Evolutionary conservation across 495 filamentous ascomycete species (phyloP).

Genomic region (Tuber indicum): DNA sequence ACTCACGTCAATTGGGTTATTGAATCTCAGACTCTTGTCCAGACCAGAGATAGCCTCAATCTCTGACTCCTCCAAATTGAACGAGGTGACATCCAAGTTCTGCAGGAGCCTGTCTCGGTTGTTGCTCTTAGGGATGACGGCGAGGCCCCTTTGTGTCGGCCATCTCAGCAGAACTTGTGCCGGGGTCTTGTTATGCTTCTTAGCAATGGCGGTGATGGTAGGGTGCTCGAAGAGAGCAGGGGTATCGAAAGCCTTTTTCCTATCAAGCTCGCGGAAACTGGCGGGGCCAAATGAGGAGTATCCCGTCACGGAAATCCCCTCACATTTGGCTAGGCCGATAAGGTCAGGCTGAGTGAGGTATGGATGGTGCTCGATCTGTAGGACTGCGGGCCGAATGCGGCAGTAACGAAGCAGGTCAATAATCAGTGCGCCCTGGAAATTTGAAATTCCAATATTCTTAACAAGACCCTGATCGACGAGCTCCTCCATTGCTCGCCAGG

Average conservation of each 20-base stretch:
- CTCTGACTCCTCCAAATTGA: slow-evolving; percentile 44
- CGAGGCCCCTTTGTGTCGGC: slow-evolving; percentile 87
- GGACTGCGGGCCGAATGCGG: slow-evolving; percentile 65
- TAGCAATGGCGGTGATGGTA: slow-evolving; percentile 57
- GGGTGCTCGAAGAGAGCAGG: slow-evolving; percentile 64
- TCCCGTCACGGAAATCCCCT: slow-evolving; percentile 75
- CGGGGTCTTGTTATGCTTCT: slow-evolving; percentile 67
- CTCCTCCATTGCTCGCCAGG: slow-evolving; percentile 78
- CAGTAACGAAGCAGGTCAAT: slow-evolving; percentile 84
- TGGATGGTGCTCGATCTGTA: slow-evolving; percentile 98
- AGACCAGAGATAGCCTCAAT: slow-evolving; percentile 44
- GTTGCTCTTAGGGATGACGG: slow-evolving; percentile 87
- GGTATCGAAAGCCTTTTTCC: slow-evolving; percentile 62
- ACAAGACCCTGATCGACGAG: slow-evolving; percentile 64
- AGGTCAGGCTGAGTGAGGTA: slow-evolving; percentile 78
- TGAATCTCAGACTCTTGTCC: slow-evolving; percentile 48
- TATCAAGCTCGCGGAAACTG: slow-evolving; percentile 73
- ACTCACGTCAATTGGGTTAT: slow-evolving; percentile 47
- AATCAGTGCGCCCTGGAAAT: slow-evolving; percentile 77
- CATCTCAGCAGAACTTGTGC: slow-evolving; percentile 86
- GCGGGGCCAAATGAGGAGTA: slow-evolving; percentile 88
- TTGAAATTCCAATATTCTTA: slow-evolving; percentile 76
- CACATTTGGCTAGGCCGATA: slow-evolving; percentile 60
- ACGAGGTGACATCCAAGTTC: slow-evolving; percentile 45
- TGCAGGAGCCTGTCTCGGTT: slow-evolving; percentile 54